Conservation (phyloP, 2,329 filamentous ascomycete genomes). For the Aspergillus ustus region DNA sequence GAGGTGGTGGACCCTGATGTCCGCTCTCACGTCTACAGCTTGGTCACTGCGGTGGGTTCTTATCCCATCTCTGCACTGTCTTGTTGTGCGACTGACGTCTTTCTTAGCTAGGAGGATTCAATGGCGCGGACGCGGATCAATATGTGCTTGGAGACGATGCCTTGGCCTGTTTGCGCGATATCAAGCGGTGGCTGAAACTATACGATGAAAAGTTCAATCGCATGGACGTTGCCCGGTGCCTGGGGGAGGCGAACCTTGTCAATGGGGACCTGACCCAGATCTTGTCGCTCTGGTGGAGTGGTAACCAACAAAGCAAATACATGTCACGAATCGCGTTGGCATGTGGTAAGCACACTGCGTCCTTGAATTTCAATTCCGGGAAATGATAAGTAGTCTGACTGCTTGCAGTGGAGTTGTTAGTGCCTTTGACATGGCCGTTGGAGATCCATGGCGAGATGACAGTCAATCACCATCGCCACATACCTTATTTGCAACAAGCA, state of each 20-base stretch:
- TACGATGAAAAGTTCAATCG: constrained; percentile 93
- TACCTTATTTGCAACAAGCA: constrained; percentile 84
- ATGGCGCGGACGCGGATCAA: constrained; percentile 75
- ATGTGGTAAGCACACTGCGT: constrained; percentile 58
- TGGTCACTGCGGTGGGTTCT: constrained; percentile 82
- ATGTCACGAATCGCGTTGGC: constrained; percentile 80
- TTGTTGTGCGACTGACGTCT: constrained; percentile 2
- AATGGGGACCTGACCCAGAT: constrained; percentile 90
- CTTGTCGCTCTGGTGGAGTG: constrained; percentile 78
- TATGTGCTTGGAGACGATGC: constrained; percentile 95
- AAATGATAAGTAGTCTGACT: constrained; percentile 26
- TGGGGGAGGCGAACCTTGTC: constrained; percentile 90
- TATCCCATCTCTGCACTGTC: constrained; percentile 22
- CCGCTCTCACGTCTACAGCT: constrained; percentile 88
- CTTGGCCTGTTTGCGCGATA: constrained; percentile 85
- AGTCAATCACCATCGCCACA: constrained; percentile 88
- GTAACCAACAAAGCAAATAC: constrained; percentile 71
- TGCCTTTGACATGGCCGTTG: constrained; percentile 92
- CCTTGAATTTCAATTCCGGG: not conserved
- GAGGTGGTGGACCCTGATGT: constrained; percentile 85
- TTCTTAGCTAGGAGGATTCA: constrained; percentile 78
- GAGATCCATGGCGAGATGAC: constrained; percentile 83
- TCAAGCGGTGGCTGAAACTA: constrained; percentile 93
- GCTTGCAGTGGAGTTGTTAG: constrained; percentile 75
- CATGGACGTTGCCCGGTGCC: constrained; percentile 90